Evolutionary conservation across 768 basidiomycete genomes (phyloP).

Genomic region (Termitomyces bulborhizus): DNA sequence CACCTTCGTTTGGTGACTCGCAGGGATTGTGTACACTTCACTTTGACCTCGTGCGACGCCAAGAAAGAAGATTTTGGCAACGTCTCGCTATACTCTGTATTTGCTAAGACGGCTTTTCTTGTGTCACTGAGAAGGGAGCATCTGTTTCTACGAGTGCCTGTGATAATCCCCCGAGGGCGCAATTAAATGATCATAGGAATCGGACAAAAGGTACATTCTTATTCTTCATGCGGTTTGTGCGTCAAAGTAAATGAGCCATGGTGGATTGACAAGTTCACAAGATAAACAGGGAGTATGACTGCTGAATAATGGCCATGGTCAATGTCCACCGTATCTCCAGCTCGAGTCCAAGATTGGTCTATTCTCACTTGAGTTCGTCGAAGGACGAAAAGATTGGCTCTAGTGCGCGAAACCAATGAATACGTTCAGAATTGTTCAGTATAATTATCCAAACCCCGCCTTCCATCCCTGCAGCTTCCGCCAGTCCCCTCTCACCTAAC

Average conservation of each 20-base stretch:
- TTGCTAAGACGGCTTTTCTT: neutral
- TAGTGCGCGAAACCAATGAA: neutral
- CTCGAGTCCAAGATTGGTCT: no score
- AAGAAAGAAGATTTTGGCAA: neutral
- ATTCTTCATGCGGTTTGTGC: neutral
- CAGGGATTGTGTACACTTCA: neutral
- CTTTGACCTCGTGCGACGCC: neutral
- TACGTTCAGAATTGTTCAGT: neutral
- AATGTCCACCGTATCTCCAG: no score
- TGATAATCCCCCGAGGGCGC: neutral
- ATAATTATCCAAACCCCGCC: neutral
- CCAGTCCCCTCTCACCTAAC: neutral
- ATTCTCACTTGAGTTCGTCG: neutral
- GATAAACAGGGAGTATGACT: no score
- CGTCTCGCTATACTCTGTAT: neutral
- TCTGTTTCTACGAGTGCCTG: neutral
- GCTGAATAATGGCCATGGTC: no score
- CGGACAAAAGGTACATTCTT: neutral
- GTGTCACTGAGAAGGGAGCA: neutral
- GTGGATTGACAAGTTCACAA: no score
- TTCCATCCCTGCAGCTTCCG: neutral
- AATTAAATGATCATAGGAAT: neutral
- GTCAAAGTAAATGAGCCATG: no score
- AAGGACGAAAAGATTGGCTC: neutral
- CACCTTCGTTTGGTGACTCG: no score